Evolutionary conservation across 176 grass and related monocot genomes (phyloP).

Genomic region (Bonia amplexicaulis): DNA sequence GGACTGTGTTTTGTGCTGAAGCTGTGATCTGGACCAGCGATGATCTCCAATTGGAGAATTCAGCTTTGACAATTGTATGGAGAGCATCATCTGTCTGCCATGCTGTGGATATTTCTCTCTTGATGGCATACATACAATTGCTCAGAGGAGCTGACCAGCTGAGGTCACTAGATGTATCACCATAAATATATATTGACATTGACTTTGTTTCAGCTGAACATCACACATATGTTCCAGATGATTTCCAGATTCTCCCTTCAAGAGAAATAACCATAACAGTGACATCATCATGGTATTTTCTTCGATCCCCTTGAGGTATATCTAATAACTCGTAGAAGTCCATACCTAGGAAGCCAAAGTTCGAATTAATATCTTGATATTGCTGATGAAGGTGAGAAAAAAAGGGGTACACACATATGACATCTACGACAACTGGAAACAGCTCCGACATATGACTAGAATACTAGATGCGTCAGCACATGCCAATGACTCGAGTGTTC

Average conservation of each 20-base stretch:
- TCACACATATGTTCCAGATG: conserved; percentile 73
- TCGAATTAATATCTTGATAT: not conserved
- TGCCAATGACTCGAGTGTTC: not conserved
- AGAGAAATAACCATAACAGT: conserved; percentile 92
- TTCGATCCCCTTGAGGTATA: conserved; percentile 86
- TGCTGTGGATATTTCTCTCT: conserved; percentile 7
- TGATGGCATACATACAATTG: conserved; percentile 15
- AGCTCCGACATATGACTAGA: not conserved
- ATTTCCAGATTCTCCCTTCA: conserved; percentile 96
- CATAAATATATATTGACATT: conserved; percentile 30
- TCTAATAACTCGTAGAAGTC: conserved; percentile 82
- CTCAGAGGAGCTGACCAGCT: conserved; percentile 1
- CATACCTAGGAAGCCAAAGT: conserved; percentile 51
- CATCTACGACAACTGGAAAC: not conserved
- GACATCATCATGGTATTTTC: conserved; percentile 93
- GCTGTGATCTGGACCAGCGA: conserved; percentile 26
- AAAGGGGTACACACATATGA: not conserved
- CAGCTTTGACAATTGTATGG: conserved; percentile 7
- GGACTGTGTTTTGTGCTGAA: not conserved
- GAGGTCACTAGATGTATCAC: conserved; percentile 15
- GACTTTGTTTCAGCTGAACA: conserved; percentile 1
- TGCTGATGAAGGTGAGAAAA: not conserved
- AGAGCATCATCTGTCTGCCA: not conserved
- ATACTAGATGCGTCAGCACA: not conserved
- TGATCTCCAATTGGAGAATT: conserved; percentile 23